Evolutionary conservation across 345 rosid genomes (phyloP), one percentile per base, ranked within the genome.

Genomic region (Ceriops tagal): DNA sequence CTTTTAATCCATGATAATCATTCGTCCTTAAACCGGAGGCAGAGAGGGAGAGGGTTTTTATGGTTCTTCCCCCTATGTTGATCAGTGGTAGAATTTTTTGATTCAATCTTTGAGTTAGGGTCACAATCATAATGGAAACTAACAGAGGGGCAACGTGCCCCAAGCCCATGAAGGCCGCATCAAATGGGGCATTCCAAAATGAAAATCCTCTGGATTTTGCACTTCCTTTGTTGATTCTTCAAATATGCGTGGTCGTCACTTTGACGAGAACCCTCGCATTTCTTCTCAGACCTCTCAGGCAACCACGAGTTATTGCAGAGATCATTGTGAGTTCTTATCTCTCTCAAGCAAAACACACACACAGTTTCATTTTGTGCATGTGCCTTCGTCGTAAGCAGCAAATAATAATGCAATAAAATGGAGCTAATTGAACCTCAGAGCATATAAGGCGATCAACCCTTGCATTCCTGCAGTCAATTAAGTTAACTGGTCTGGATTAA

Each of bases 301-400:
- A 91, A 46, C 97, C 97, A 0, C 66, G 95, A 6, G 95, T 89
- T 58, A 86, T 89, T 28, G 97, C 97, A 1, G 97, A 91, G 83
- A 86, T 91, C 80, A 81, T 91, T 62, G 95, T 91, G 71, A 75
- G 88, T 52, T 47, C 34, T 28, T 24, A 5, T 26, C 10, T 43
- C 24, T 65, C 18, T 47, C 19, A 13, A 1, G 19, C 49, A 3
- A 43, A 43, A 43, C 19, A 43, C 49, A 43, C 3, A 13, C 49
- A 43, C 19, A 43, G 49, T 43, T 13, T 13, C 18, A 43, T 43
- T 15, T 43, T 20, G 24, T 66, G 47, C 60, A 30, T 7, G 19
- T 27, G 19, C 20, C n/a, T 4, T 53, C 61, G 9, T 32, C 22
- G 0, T n/a, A 22, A 11, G 20, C 0, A 5, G 32, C 18, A 43